Conservation (phyloP, 2,329 filamentous ascomycete species). For the Curvularia verruculosa region DNA sequence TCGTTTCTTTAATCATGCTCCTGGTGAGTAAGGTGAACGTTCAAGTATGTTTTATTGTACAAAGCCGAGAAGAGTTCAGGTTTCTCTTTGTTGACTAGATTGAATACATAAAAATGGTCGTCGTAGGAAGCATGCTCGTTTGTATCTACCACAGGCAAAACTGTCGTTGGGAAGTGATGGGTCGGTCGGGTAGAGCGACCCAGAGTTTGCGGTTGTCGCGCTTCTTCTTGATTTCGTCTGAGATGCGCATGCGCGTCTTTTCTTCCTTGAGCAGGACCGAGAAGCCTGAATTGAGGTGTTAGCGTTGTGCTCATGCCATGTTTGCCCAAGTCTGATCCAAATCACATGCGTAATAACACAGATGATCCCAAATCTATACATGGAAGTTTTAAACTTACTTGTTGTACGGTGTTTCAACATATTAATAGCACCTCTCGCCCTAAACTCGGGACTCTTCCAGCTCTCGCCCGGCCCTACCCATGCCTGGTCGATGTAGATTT, state of each 20-base stretch:
- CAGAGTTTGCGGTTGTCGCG: slow-evolving; percentile 77
- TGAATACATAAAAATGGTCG: slow-evolving; percentile 6
- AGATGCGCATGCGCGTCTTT: slow-evolving; percentile 81
- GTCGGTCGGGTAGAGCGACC: slow-evolving; percentile 86
- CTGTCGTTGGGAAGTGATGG: slow-evolving; percentile 81
- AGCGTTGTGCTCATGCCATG: slow-evolving; percentile 32
- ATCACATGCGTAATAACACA: background rate
- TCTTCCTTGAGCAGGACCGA: slow-evolving; percentile 90
- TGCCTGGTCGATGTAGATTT: slow-evolving; percentile 87
- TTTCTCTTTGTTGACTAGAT: slow-evolving; percentile 3
- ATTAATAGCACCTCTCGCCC: slow-evolving; percentile 75
- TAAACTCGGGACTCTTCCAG: slow-evolving; percentile 65
- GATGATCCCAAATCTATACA: background rate
- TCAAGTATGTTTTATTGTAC: slow-evolving; percentile 29
- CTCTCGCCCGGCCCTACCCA: slow-evolving; percentile 79
- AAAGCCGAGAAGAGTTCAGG: slow-evolving; percentile 12
- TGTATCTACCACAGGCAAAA: slow-evolving; percentile 83
- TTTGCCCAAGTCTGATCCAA: background rate
- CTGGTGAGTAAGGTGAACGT: background rate
- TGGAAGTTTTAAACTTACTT: slow-evolving; percentile 59
- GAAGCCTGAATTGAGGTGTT: slow-evolving; percentile 61
- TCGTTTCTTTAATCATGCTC: background rate
- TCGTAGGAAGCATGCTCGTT: background rate
- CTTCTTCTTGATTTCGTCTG: slow-evolving; percentile 78
- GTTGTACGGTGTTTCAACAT: slow-evolving; percentile 74